Conservation (phyloP, 176 grass and related monocot genomes). For the Oryza officinalis region DNA sequence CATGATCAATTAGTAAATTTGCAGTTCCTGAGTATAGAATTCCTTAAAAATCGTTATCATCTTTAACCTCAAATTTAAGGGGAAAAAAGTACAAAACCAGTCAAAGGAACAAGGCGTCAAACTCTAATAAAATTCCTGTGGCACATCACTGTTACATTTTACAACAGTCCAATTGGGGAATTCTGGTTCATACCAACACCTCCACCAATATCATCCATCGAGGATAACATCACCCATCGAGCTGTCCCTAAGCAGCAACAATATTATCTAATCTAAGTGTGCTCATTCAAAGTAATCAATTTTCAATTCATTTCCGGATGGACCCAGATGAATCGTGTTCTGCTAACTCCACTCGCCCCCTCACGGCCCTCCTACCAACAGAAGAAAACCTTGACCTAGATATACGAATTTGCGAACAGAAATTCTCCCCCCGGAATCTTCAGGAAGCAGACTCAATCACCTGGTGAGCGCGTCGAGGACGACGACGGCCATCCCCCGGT, state of each 20-base stretch:
- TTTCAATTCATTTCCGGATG: not conserved
- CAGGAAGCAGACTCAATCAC: constrained; percentile 20
- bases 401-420: not conserved
- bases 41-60: not conserved
- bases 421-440: not conserved
- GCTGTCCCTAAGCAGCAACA: too few species aligned
- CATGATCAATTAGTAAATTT: not conserved
- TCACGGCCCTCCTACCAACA: not conserved
- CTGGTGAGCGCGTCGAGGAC: constrained; percentile 89
- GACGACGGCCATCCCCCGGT: constrained; percentile 95
- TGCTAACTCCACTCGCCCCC: not conserved
- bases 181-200: not conserved
- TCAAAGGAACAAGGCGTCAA: not conserved
- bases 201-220: not conserved
- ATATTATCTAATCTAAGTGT: not conserved
- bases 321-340: not conserved
- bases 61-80: not conserved
- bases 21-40: not conserved
- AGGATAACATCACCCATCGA: too few species aligned
- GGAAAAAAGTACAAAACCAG: not conserved
- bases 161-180: not conserved
- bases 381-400: not conserved
- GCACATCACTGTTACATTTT: not conserved
- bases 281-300: not conserved
- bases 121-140: constrained; percentile 3